Evolutionary conservation across 495 filamentous ascomycete species (phyloP).

Genomic region (Hyaloscypha finlandica): DNA sequence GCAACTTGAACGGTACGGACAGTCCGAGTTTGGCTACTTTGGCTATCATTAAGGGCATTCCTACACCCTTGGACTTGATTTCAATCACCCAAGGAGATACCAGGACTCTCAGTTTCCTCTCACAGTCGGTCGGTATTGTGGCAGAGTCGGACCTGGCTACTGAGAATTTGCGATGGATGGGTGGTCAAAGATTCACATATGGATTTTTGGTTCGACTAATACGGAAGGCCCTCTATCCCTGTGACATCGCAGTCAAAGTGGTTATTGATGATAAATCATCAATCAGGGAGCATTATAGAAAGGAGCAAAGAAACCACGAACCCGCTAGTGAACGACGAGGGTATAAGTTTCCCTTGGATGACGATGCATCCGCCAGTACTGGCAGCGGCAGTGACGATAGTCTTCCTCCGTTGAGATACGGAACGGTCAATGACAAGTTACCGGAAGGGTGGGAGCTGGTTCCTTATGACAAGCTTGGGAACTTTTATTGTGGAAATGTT

Average conservation of each 20-base stretch:
- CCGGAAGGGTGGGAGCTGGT: constrained; percentile 74
- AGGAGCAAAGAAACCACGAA: constrained; percentile 43
- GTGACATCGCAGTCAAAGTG: constrained; percentile 81
- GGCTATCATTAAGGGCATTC: constrained; percentile 79
- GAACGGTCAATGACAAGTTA: constrained; percentile 73
- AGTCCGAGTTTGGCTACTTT: constrained; percentile 76
- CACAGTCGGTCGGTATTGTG: constrained; percentile 86
- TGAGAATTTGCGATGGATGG: constrained; percentile 92
- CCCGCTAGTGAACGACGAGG: constrained; percentile 31
- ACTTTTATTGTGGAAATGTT: constrained; percentile 90
- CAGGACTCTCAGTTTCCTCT: constrained; percentile 83
- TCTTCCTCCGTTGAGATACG: constrained; percentile 75
- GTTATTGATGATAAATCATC: constrained; percentile 74
- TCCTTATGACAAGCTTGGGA: constrained; percentile 76
- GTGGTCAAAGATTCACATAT: constrained; percentile 77
- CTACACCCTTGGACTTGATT: constrained; percentile 79
- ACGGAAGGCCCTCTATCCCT: constrained; percentile 76
- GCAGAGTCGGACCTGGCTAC: constrained; percentile 88
- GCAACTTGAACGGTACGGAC: constrained; percentile 83
- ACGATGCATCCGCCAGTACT: constrained; percentile 32
- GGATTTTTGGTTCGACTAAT: constrained; percentile 76
- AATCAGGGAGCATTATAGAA: constrained; percentile 72
- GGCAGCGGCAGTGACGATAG: constrained; percentile 42
- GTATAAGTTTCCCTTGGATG: constrained; percentile 30
- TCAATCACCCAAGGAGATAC: constrained; percentile 79